Base-by-base conservation (phyloP, 352 stramenopile species). In the Poterioochromonas sp. region DNA sequence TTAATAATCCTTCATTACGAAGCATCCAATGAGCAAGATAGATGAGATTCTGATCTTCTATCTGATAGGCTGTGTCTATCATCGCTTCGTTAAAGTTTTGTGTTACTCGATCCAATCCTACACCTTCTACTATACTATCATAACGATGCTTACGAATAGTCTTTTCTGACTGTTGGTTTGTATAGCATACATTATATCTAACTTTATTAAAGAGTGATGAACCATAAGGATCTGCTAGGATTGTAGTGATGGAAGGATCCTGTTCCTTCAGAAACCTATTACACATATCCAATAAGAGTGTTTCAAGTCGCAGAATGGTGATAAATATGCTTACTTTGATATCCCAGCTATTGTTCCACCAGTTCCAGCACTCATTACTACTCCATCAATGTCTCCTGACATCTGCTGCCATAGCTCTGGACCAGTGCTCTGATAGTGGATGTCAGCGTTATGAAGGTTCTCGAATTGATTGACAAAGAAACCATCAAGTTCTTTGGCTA, bases 391-490 rank as follows among this genome's bases (percentile, higher is more conserved):
- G 2, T 41, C 15, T 47, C 34, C 34, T 29, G 2, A 22, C 0
- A 92, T 91, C 79, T 98, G 92, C 41, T 81, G 78, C 88, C 90
- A 97, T 80, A 99, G 97, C 86, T 99, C 96, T 0, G 90, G 94
- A 0, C 92, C 96, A 0, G 95, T 99, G 18, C 87, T 91, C 5
- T 83, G 71, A 80, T 96, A 96, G 85, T 99, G 95, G 18, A 90
- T 93, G 3, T 92, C 84, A 34, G 91, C 94, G 86, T 99, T 99
- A 39, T 92, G 88, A 34, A 88, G 86, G 83, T 98, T 99, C 78
- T 99, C 95, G 82, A 99, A 99, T 82, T 99, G 96, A 82, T 99
- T 90, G 47, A 95, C 90, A 83, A 98, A 99, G 74, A 95, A 93
- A 8, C 89, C 93, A 37, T 90, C 44, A 86, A 85, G 88, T 79